phyloP scores from a whole-genome alignment of 306 rosid species.

The Cicer arietinum region DNA sequence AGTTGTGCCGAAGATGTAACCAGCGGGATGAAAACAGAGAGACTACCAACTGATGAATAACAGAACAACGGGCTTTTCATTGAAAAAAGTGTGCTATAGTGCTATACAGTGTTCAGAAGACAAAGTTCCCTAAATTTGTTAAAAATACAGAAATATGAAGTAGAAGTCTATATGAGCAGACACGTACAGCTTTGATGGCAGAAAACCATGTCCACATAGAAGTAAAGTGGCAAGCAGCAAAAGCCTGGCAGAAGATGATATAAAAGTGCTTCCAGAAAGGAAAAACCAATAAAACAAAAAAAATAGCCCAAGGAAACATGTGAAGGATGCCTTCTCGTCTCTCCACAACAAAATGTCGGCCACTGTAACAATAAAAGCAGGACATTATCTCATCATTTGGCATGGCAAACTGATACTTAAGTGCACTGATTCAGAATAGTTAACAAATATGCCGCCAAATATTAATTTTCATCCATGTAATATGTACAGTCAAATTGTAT shows the following conservation, averaged over 20 bases:
- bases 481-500: slow-evolving; percentile 19
- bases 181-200: slow-evolving; percentile 70
- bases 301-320: slow-evolving; percentile 60
- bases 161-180: slow-evolving; percentile 36
- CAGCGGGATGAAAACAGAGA: slow-evolving; percentile 23
- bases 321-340: slow-evolving; percentile 78
- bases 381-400: slow-evolving; percentile 53
- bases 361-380: slow-evolving; percentile 65
- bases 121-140: slow-evolving; percentile 11
- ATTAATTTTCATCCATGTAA: slow-evolving; percentile 24
- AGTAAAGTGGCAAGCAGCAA: slow-evolving; percentile 52
- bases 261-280: slow-evolving; percentile 72
- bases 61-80: not conserved
- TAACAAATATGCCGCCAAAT: slow-evolving; percentile 26
- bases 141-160: slow-evolving; percentile 28
- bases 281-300: slow-evolving; percentile 81
- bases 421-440: slow-evolving; percentile 25
- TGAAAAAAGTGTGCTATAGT: slow-evolving; percentile 19
- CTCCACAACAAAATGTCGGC: slow-evolving; percentile 90
- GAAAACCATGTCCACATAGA: slow-evolving; percentile 65
- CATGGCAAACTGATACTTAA: slow-evolving; percentile 24
- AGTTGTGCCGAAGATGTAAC: slow-evolving; percentile 30
- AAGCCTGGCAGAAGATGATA: slow-evolving; percentile 64
- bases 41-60: slow-evolving; percentile 5
- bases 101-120: slow-evolving; percentile 19